Percentiles rank a stretch among this genome's conserved stretches.
Evolutionary conservation across 1,139 yeast genomes (phyloP).

Genomic region (Yamadazyma blattariae): DNA sequence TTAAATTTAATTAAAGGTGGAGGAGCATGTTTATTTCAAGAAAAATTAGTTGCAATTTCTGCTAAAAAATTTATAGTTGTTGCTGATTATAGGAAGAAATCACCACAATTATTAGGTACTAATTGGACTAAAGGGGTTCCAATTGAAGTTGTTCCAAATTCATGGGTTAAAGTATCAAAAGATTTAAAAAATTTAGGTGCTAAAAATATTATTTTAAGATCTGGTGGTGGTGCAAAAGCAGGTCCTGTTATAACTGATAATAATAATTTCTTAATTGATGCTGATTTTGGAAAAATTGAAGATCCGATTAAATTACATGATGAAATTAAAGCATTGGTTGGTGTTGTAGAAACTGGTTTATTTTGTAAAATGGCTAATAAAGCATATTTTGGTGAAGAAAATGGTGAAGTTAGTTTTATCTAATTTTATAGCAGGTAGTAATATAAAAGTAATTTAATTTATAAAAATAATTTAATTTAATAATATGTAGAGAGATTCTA

Average conservation of each 20-base stretch:
- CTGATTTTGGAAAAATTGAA: slow-evolving; percentile 79
- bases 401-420: slow-evolving; percentile 52
- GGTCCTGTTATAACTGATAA: slow-evolving; percentile 99
- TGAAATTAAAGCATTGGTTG: slow-evolving; percentile 72
- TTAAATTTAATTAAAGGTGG: slow-evolving; percentile 96
- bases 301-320: slow-evolving; percentile 60
- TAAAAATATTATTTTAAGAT: slow-evolving; percentile 61
- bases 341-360: slow-evolving; percentile 96
- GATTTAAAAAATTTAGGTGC: slow-evolving; percentile 71
- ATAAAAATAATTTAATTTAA: too few species aligned
- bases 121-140: slow-evolving; percentile 93
- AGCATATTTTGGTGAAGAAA: slow-evolving; percentile 85
- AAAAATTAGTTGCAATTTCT: slow-evolving; percentile 85
- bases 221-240: slow-evolving; percentile 90
- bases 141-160: slow-evolving; percentile 88
- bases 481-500: too few species aligned
- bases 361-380: slow-evolving; percentile 69
- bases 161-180: slow-evolving; percentile 71
- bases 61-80: slow-evolving; percentile 79
- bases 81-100: slow-evolving; percentile 87
- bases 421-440: too few species aligned
- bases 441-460: too few species aligned
- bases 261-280: slow-evolving; percentile 89
- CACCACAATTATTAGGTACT: slow-evolving; percentile 62
- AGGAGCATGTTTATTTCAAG: slow-evolving; percentile 97